Evolutionary conservation across 305 asterid genomes (phyloP), one percentile per base, ranked within the genome.

Genomic region (Fraxinus platypoda): DNA sequence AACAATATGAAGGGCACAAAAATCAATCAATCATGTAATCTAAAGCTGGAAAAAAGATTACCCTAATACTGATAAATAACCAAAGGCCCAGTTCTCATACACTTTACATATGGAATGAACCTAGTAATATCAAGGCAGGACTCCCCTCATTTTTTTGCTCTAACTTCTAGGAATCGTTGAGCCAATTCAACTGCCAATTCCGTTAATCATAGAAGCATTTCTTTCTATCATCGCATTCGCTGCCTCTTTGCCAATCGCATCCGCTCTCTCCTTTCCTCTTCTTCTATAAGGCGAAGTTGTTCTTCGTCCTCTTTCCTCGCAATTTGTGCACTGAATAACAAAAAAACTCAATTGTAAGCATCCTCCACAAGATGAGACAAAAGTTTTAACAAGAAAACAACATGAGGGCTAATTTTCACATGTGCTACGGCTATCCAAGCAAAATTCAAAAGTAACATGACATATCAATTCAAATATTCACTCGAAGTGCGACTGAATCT

Each of bases 291-390:
- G 17, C 90, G 94, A 8, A 83, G 91, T 84, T 93, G 93, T 88
- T 94, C 98, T 75, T 92, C 98, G 49, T 95, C 99, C 88, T 95
- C 99, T 85, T 70, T 13, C 72, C 82, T 83, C 25, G 93, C 99
- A 34, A 90, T 87, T 86, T 33, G 87, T 31, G 89, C 91, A 90
- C 99, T 94, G 89, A 23, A 87, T 12, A 43, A 25, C 30, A 38
- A 71, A 15, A 37, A 26, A 26, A 3, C 1, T 64, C 73, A 64
- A 30, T 9, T 0, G 37, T 6, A 43, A 73, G 26, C 73, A 81
- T 21, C 75, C 72, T 72, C 66, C 66, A 54, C 66, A 0, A 5
- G 66, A 54, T 0, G 26, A n/a, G 66, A n/a, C 66, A 13, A 74
- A 8, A 41, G 76, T 75, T 52, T 6, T 43, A 59, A 13, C 25